Percentiles rank a stretch among this genome's conserved stretches.
phyloP scores from a whole-genome alignment of 495 filamentous ascomycete genomes.

The Aspergillus bridgeri region DNA sequence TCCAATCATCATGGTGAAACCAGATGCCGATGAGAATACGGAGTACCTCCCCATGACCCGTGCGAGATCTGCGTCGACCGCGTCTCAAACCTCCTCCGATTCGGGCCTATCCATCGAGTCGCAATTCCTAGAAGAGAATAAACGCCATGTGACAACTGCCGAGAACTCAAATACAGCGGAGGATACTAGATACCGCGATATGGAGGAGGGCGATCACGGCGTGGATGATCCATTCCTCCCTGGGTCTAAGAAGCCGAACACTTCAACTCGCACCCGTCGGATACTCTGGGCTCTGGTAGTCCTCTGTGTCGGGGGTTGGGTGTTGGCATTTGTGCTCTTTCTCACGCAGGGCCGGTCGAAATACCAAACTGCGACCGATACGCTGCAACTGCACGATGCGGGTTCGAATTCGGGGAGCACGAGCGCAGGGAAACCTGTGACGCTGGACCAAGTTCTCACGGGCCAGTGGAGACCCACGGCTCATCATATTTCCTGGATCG shows the following conservation, averaged over 20 bases:
- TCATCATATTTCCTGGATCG: slow-evolving; percentile 85
- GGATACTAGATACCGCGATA: slow-evolving; percentile 34
- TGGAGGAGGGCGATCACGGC: slow-evolving; percentile 34
- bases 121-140: slow-evolving; percentile 28
- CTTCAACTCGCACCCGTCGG: slow-evolving; percentile 48
- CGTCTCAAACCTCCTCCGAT: slow-evolving; percentile 35
- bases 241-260: slow-evolving; percentile 20
- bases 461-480: slow-evolving; percentile 66
- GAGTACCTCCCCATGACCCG: slow-evolving; percentile 29
- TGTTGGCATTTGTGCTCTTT: slow-evolving; percentile 73
- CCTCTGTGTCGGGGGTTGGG: slow-evolving; percentile 73
- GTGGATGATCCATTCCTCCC: slow-evolving; percentile 29
- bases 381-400: slow-evolving; percentile 47
- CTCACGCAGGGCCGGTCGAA: slow-evolving; percentile 48
- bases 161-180: slow-evolving; percentile 2
- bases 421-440: slow-evolving; percentile 73
- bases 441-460: slow-evolving; percentile 71
- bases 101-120: slow-evolving; percentile 40
- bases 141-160: slow-evolving; percentile 15
- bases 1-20: slow-evolving; percentile 31
- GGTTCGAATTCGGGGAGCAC: slow-evolving; percentile 59
- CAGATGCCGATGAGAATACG: slow-evolving; percentile 23
- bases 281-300: slow-evolving; percentile 64
- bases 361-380: slow-evolving; percentile 20
- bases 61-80: slow-evolving; percentile 25